phyloP scores from a whole-genome alignment of 352 stramenopile genomes.

The Phytophthora sansomeana region DNA sequence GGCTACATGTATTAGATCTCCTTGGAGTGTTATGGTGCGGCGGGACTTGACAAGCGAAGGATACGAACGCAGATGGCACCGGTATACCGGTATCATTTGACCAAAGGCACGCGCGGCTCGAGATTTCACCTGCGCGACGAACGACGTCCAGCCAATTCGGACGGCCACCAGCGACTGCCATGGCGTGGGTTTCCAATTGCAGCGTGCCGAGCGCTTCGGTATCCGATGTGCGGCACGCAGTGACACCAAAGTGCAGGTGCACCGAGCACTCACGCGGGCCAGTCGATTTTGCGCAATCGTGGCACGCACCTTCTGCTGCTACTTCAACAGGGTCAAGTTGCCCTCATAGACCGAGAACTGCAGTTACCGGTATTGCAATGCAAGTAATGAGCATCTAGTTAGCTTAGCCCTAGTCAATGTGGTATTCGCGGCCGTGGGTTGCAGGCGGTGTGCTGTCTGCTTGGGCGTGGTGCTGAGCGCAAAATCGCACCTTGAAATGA shows the following conservation, averaged over 20 bases:
- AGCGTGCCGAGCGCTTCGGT: not conserved
- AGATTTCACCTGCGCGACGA: not conserved
- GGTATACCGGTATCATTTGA: slow-evolving; percentile 13
- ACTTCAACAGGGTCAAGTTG: slow-evolving; percentile 26
- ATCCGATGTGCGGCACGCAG: slow-evolving; percentile 5
- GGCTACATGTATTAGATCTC: not conserved
- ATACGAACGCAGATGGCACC: not conserved
- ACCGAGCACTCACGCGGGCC: not conserved
- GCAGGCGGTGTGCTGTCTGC: not conserved
- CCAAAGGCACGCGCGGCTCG: slow-evolving; percentile 1
- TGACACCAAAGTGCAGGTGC: slow-evolving; percentile 25
- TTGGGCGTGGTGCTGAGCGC: too few relatives aligned
- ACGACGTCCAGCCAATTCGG: slow-evolving; percentile 20
- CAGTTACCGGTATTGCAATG: not conserved
- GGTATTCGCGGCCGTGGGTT: not conserved
- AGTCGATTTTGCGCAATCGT: slow-evolving; percentile 13
- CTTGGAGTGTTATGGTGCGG: not conserved
- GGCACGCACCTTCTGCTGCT: slow-evolving; percentile 14
- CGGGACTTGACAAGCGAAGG: not conserved
- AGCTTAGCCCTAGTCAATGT: slow-evolving; percentile 2
- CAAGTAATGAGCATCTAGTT: not conserved
- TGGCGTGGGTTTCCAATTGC: not conserved
- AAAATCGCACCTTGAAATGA: not conserved
- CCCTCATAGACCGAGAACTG: not conserved
- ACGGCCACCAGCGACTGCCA: not conserved